Conservation (phyloP, 495 filamentous ascomycete species). For the Penicillium coffeae region DNA sequence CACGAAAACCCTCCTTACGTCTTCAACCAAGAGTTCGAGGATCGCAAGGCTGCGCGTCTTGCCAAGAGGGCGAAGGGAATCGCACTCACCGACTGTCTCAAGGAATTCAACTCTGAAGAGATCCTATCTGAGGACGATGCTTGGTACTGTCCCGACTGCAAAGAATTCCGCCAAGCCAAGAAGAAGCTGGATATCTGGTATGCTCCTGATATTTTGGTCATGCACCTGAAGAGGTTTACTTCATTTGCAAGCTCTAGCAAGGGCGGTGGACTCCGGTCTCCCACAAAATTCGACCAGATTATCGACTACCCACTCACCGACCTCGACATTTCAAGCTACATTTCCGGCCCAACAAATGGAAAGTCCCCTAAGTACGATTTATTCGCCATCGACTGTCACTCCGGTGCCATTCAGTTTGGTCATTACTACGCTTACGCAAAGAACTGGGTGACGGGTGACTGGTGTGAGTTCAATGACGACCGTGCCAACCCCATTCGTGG, state of each 20-base stretch:
- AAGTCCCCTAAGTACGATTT: conserved; percentile 86
- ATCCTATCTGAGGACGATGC: conserved; percentile 89
- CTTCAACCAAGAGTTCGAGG: conserved; percentile 63
- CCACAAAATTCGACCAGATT: conserved; percentile 86
- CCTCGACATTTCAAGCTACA: conserved; percentile 72
- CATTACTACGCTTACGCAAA: conserved; percentile 94
- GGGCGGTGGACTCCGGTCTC: conserved; percentile 43
- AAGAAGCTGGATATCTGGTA: conserved; percentile 98
- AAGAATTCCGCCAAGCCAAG: conserved; percentile 82
- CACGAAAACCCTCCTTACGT: conserved; percentile 49
- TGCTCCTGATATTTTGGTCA: conserved; percentile 85
- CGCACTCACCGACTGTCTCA: conserved; percentile 82
- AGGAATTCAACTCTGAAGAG: conserved; percentile 88
- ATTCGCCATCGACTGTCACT: conserved; percentile 93
- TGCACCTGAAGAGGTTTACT: conserved; percentile 93
- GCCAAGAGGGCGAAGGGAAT: conserved; percentile 69
- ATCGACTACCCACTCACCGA: conserved; percentile 90
- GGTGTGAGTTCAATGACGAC: conserved; percentile 94
- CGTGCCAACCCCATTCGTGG: conserved; percentile 26
- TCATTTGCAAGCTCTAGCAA: conserved; percentile 23
- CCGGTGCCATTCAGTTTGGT: conserved; percentile 83
- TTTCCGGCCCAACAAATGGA: conserved; percentile 71
- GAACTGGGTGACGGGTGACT: conserved; percentile 77
- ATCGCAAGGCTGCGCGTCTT: conserved; percentile 53
- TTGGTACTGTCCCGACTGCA: conserved; percentile 96